Evolutionary conservation across 345 rosid species (phyloP).

Genomic region (Capsella bursapastoris): DNA sequence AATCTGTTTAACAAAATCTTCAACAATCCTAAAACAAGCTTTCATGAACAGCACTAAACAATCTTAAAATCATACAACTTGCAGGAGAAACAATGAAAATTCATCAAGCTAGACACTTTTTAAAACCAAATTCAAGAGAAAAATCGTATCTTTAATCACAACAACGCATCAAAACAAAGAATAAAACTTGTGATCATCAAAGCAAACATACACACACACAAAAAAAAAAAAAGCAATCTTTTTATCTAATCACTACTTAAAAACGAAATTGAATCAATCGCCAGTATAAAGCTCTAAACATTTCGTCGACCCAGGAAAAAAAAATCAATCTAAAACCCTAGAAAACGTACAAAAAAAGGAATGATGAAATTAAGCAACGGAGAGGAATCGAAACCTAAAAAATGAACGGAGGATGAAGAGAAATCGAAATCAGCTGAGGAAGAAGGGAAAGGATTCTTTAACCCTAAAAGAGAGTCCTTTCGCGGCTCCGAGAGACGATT

Average conservation of each 20-base stretch:
- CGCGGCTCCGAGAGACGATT: conserved; percentile 33
- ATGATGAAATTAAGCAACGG: neutral
- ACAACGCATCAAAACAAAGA: neutral
- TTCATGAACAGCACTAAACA: neutral
- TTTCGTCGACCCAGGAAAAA: neutral
- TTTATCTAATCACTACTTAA: neutral
- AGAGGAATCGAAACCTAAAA: neutral
- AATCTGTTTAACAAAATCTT: neutral
- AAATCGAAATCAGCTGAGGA: conserved; percentile 24
- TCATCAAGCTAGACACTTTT: neutral
- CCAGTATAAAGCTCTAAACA: neutral
- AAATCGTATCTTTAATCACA: neutral
- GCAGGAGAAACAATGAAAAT: neutral
- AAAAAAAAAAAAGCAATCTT: neutral
- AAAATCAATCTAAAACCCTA: conserved; percentile 37
- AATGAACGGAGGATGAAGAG: conserved; percentile 26
- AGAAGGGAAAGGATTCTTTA: neutral
- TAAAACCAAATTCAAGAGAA: neutral
- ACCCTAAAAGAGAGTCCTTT: conserved; percentile 38
- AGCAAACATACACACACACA: neutral
- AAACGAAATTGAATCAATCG: conserved; percentile 16
- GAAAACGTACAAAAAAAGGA: neutral
- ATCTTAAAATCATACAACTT: neutral
- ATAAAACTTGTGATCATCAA: conserved; percentile 24
- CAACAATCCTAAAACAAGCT: neutral